Conservation (phyloP, 2,329 filamentous ascomycete genomes). For the Alternaria sp. region DNA sequence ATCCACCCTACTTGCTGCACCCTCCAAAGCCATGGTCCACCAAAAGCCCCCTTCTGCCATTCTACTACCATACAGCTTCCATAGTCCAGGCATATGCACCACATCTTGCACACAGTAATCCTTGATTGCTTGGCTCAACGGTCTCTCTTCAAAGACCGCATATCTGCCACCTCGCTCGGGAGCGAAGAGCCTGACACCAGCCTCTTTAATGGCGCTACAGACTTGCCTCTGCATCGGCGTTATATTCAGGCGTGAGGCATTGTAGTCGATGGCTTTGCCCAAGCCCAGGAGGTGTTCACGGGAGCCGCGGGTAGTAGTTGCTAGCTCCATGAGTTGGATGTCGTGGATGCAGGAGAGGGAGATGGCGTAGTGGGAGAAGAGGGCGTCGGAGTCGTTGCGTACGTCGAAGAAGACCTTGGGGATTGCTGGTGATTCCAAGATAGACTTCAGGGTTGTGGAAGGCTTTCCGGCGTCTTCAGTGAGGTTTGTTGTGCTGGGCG, state of each 20-base stretch:
- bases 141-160: not conserved
- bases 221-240: not conserved
- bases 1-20: not conserved
- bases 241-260: not conserved
- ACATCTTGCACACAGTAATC: not conserved
- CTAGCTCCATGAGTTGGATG: conserved; percentile 30
- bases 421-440: conserved; percentile 36
- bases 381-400: conserved; percentile 36
- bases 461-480: not conserved
- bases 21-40: not conserved
- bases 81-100: not conserved
- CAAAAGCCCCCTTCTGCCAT: not conserved
- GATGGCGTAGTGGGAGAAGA: conserved; percentile 26
- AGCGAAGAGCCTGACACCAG: not conserved
- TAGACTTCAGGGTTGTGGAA: conserved; percentile 34
- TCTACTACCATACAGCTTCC: not conserved
- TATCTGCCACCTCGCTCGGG: not conserved
- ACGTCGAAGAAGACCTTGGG: conserved; percentile 39
- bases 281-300: not conserved
- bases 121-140: not conserved
- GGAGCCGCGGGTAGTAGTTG: not conserved
- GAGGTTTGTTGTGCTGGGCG: not conserved
- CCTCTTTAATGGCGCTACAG: not conserved
- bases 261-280: not conserved
- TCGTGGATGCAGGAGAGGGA: conserved; percentile 16